Conservation (phyloP, 208 protist genomes). For the Balamuthia mandrillaris region DNA sequence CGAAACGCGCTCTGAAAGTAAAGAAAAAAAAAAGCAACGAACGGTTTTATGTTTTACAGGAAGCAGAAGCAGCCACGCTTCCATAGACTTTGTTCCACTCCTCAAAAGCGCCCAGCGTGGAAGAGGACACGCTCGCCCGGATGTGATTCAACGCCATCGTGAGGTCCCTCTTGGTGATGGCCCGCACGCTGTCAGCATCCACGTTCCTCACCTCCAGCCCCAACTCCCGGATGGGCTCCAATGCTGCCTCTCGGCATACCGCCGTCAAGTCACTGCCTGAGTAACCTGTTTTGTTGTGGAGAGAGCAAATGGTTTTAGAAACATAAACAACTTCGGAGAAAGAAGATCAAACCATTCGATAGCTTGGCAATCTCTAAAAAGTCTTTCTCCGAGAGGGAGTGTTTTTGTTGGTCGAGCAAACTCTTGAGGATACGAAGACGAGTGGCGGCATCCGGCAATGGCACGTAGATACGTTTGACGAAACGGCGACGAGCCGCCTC, state of each 20-base stretch:
- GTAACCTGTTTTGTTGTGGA: no score
- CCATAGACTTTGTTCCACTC: constrained; percentile 62
- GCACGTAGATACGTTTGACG: constrained; percentile 89
- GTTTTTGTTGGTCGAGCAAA: no score
- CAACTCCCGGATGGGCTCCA: constrained; percentile 73
- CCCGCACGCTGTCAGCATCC: no score
- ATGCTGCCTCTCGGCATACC: constrained; percentile 78
- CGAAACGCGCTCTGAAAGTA: no score
- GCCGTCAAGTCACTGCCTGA: constrained; percentile 70
- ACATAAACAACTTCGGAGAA: constrained; percentile 28
- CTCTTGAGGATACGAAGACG: constrained; percentile 59
- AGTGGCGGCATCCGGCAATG: constrained; percentile 76
- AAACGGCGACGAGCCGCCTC: constrained; percentile 84
- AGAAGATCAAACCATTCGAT: background rate
- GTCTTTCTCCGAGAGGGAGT: no score
- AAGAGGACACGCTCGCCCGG: constrained; percentile 57
- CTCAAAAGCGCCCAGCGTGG: constrained; percentile 52
- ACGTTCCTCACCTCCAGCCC: constrained; percentile 5
- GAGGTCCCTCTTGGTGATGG: no score
- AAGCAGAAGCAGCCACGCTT: no score
- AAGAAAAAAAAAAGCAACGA: no score
- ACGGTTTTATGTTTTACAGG: no score
- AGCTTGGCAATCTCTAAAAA: no score
- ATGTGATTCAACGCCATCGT: constrained; percentile 51
- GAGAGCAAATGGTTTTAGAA: no score